Evolutionary conservation across 352 stramenopile genomes (phyloP), one percentile per base, ranked within the genome.

Genomic region (Thraustochytrium striatum): DNA sequence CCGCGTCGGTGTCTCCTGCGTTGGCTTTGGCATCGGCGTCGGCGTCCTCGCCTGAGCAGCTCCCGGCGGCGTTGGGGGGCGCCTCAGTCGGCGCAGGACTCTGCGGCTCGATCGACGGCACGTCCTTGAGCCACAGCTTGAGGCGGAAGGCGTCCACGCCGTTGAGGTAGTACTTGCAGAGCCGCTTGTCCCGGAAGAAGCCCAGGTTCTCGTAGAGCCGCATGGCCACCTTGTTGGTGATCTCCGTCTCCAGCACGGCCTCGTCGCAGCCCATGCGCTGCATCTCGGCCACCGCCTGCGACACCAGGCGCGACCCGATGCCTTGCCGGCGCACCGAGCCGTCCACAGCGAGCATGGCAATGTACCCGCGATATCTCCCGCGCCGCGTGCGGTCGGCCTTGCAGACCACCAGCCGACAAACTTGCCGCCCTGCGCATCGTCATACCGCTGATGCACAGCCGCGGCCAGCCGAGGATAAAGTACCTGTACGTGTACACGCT

Each of bases 401-500:
- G 78, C 91, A 95, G 79, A 97, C 90, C 53, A 97, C 93, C 41
- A 92, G 41, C 92, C 93, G 32, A 97, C 91, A 55, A 96, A 86
- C 61, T 91, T 92, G 39, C 92, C 87, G 62, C 92, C 88, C 70
- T 92, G 84, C 7, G 3, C 58, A 0, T 85, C 33, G 32, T 32
- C 16, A 38, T 88, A 87, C 57, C 92, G 50, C 96, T 83, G 52
- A 97, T 86, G 68, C 91, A 97, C 57, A 97, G 86, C 61, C 95
- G 85, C 21, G 93, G 93, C 92, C 92, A 97, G 82, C 94, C 96
- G 85, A 93, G 93, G 59, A 97, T 86, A 82, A 97, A 97, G 83
- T 97, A 97, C n/a, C 93, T 89, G 85, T 97, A 97, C 62, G 93
- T 97, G 86, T 96, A 97, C 75, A 97, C 92, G 33, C 91, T 96